Percentiles rank a stretch among this genome's conserved stretches.
phyloP scores from a whole-genome alignment of 2,329 filamentous ascomycete genomes.

The Aspergillus persii region DNA sequence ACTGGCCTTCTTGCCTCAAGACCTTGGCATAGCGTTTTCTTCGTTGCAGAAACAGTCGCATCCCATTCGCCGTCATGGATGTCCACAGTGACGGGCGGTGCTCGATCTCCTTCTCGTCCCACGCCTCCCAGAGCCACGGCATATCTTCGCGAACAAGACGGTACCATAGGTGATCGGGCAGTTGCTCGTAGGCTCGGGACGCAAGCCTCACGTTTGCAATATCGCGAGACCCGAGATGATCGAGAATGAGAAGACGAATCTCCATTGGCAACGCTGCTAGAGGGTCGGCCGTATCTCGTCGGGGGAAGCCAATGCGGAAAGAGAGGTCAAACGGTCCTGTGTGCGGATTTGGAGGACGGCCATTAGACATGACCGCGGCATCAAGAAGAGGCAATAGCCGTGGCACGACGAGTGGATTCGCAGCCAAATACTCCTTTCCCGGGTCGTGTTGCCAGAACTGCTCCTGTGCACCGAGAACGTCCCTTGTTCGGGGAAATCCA shows the following conservation, averaged over 20 bases:
- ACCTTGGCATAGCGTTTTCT: not conserved
- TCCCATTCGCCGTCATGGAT: constrained; percentile 3
- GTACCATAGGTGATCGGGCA: constrained; percentile 14
- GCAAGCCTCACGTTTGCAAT: constrained; percentile 6
- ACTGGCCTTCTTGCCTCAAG: not conserved
- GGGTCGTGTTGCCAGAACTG: constrained; percentile 12
- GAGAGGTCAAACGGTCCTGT: not conserved
- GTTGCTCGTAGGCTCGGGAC: constrained; percentile 11
- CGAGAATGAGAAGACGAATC: constrained; percentile 3
- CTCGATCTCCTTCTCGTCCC: constrained; percentile 6
- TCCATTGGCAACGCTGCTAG: constrained; percentile 7
- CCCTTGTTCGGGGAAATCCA: constrained; percentile 8
- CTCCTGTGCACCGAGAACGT: constrained; percentile 1
- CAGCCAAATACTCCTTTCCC: constrained; percentile 12
- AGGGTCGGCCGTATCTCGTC: not conserved
- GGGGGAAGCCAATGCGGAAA: not conserved
- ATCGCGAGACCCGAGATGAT: constrained; percentile 4
- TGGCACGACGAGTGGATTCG: constrained; percentile 17
- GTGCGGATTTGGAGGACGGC: not conserved
- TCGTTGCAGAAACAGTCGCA: not conserved
- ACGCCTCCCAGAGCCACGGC: constrained; percentile 20
- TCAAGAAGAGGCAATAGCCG: constrained; percentile 5
- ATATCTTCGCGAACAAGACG: constrained; percentile 15
- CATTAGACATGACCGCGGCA: not conserved
- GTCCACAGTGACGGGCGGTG: constrained; percentile 12